Evolutionary conservation across 345 rosid species (phyloP).

Genomic region (Erodium maritimum): DNA sequence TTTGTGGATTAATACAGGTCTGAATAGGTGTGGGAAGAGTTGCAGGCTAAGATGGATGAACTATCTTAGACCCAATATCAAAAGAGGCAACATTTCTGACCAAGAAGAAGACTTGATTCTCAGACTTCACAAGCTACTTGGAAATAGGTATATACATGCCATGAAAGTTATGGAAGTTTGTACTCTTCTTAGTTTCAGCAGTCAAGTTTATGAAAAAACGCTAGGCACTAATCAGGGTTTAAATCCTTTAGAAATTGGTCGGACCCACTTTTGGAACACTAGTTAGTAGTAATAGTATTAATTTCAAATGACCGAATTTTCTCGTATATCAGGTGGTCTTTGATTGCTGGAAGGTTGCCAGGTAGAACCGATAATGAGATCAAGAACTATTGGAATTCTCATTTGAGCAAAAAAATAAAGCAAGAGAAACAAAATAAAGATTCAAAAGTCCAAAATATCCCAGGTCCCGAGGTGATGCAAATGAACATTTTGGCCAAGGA

Average conservation of each 20-base stretch:
- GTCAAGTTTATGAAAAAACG: too few species aligned
- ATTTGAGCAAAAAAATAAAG: conserved; percentile 32
- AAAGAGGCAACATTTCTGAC: conserved; percentile 45
- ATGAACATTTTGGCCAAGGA: too few species aligned
- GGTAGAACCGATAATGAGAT: conserved; percentile 46
- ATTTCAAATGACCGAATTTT: background rate
- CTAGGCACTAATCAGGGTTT: too few species aligned
- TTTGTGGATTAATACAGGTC: conserved; percentile 17
- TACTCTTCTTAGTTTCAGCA: too few species aligned
- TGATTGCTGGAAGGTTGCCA: conserved; percentile 47
- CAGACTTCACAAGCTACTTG: conserved; percentile 46
- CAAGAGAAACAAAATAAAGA: conserved; percentile 13
- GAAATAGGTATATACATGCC: conserved; percentile 25
- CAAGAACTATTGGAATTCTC: conserved; percentile 49
- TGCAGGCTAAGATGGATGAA: conserved; percentile 55
- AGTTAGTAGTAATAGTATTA: too few species aligned
- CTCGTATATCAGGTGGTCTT: conserved; percentile 31
- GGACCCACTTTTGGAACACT: too few species aligned
- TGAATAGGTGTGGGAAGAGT: conserved; percentile 42
- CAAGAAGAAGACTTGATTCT: conserved; percentile 47
- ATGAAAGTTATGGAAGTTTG: too few species aligned
- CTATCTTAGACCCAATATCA: conserved; percentile 48
- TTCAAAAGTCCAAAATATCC: background rate
- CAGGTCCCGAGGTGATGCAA: too few species aligned
- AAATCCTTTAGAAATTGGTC: too few species aligned